These are phyloP conservation scores for Ceriops tagal DNA, from an alignment of 345 rosid genomes.

Conservation along the genomic window DNA sequence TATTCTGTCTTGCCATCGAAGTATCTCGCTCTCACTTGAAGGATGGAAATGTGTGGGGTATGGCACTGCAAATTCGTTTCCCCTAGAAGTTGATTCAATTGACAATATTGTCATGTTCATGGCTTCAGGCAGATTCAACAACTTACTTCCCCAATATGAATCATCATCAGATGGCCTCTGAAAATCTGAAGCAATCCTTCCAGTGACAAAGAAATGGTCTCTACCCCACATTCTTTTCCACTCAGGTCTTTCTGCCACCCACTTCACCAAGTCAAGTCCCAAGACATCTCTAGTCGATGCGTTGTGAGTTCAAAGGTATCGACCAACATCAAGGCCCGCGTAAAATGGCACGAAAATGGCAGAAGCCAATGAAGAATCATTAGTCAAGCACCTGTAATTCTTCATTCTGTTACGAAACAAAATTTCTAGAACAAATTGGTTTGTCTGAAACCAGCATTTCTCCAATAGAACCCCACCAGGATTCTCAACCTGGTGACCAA, in stretches of 20 bases:
- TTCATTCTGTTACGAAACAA: constrained; percentile 20
- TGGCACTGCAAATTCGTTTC: constrained; percentile 23
- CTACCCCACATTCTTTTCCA: constrained; percentile 19
- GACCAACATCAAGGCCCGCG: constrained; percentile 13
- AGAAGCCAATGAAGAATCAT: constrained; percentile 16
- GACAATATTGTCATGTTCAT: constrained; percentile 19
- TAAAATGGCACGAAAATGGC: constrained; percentile 22
- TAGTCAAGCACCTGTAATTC: constrained; percentile 17
- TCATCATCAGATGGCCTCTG: not conserved
- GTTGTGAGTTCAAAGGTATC: constrained; percentile 16
- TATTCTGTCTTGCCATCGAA: constrained; percentile 18
- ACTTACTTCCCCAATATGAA: constrained; percentile 18
- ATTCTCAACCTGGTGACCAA: too few species aligned
- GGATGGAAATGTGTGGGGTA: constrained; percentile 28
- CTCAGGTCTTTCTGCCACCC: constrained; percentile 11
- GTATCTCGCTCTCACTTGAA: not conserved
- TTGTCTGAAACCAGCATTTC: too few species aligned
- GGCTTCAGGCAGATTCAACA: constrained; percentile 22
- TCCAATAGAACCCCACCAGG: too few species aligned
- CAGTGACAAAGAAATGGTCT: constrained; percentile 24
- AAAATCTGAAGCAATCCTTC: constrained; percentile 22
- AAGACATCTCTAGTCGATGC: constrained; percentile 4
- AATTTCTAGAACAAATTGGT: not conserved
- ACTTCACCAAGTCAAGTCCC: constrained; percentile 13
- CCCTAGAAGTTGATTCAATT: constrained; percentile 16